Percentiles rank a stretch among this genome's conserved stretches.
Conservation (phyloP, 208 protist genomes). For the Porcisia deanei region DNA sequence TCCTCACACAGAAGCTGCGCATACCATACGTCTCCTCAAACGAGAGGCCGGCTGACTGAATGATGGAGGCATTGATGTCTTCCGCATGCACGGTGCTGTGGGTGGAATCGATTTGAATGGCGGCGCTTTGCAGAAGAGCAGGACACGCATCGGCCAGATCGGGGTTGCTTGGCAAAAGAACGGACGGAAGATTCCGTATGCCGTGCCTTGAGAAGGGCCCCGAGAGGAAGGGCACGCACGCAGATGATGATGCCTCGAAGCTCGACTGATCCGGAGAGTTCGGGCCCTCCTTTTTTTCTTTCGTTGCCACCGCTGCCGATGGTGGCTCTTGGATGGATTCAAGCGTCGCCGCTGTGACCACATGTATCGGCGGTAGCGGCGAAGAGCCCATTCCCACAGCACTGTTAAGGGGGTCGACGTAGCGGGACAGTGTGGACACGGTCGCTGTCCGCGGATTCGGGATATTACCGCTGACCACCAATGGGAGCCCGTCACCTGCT, state of each 20-base stretch:
- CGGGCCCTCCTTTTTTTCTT: background rate
- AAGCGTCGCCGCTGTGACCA: background rate
- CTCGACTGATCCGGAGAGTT: background rate
- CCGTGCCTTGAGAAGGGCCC: slow-evolving; percentile 13
- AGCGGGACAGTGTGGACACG: background rate
- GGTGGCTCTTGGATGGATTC: background rate
- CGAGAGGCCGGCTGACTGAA: slow-evolving; percentile 44
- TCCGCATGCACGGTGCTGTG: slow-evolving; percentile 9
- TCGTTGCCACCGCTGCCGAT: background rate
- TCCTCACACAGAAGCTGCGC: slow-evolving; percentile 11
- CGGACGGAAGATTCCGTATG: slow-evolving; percentile 14
- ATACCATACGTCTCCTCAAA: slow-evolving; percentile 18
- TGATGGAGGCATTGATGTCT: slow-evolving; percentile 33
- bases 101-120: slow-evolving; percentile 6
- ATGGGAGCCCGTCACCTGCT: slow-evolving; percentile 6
- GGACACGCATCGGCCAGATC: background rate
- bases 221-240: slow-evolving; percentile 10
- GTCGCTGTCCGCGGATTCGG: background rate
- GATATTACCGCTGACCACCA: slow-evolving; percentile 14
- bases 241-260: background rate
- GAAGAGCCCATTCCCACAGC: background rate
- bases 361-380: background rate
- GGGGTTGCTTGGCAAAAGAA: slow-evolving; percentile 14
- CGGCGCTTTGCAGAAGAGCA: background rate
- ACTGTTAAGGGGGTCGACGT: background rate